Conservation (phyloP, 2,329 filamentous ascomycete species). For the Sordariomycetes sp. region DNA sequence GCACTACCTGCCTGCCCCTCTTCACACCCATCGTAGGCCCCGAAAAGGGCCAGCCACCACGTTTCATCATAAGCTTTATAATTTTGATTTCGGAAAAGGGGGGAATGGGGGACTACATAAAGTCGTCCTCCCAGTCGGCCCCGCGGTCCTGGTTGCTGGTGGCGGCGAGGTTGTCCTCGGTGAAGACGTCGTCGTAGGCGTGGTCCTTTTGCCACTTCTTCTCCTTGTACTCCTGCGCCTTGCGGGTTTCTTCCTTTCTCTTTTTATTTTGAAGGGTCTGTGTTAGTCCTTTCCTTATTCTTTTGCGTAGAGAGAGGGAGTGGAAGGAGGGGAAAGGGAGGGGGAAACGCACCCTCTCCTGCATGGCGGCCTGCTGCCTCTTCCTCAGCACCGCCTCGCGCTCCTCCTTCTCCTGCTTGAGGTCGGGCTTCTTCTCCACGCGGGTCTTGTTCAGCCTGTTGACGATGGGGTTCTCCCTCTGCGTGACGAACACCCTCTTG, state of each 20-base stretch:
- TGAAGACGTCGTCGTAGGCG: conserved; percentile 88
- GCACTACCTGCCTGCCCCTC: no score
- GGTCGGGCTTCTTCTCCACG: conserved; percentile 76
- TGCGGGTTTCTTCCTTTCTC: conserved; percentile 65
- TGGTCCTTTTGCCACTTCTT: conserved; percentile 96
- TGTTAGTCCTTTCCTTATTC: not conserved
- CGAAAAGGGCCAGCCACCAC: no score
- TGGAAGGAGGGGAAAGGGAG: not conserved
- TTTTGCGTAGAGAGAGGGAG: not conserved
- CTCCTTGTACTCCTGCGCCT: conserved; percentile 73
- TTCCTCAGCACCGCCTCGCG: conserved; percentile 60
- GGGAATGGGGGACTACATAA: conserved; percentile 50
- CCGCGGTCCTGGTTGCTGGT: conserved; percentile 80
- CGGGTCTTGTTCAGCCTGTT: conserved; percentile 98
- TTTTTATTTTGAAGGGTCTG: conserved; percentile 17
- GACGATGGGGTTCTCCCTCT: conserved; percentile 80
- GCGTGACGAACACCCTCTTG: conserved; percentile 67
- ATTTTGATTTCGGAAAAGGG: no score
- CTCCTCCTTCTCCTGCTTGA: conserved; percentile 73
- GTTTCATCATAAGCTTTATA: no score
- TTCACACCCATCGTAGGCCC: no score
- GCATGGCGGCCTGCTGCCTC: conserved; percentile 53
- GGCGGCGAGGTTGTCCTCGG: conserved; percentile 65
- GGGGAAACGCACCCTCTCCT: conserved; percentile 43
- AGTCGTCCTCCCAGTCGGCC: conserved; percentile 77